Evolutionary conservation across 2,329 filamentous ascomycete species (phyloP).

Genomic region (Phaeosphaeriaceae sp.): DNA sequence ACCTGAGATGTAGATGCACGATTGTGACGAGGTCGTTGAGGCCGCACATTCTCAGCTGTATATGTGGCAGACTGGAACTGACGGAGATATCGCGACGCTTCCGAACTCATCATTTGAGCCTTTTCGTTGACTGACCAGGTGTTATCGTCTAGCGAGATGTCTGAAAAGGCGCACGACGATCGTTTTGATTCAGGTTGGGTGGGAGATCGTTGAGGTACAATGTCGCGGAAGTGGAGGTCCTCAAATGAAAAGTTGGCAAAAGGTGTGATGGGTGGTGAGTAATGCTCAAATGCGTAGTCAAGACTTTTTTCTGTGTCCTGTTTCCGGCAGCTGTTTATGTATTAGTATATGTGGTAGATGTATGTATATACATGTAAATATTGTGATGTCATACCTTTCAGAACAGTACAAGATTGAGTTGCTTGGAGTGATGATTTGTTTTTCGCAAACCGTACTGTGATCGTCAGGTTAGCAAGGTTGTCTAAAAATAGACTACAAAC

Average conservation of each 20-base stretch:
- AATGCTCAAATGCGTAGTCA: slow-evolving; percentile 35
- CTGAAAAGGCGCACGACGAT: slow-evolving; percentile 52
- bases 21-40: slow-evolving; percentile 42
- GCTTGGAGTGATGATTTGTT: slow-evolving; percentile 67
- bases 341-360: slow-evolving; percentile 1
- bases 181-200: slow-evolving; percentile 49
- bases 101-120: slow-evolving; percentile 39
- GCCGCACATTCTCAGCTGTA: slow-evolving; percentile 31
- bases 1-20: slow-evolving; percentile 45
- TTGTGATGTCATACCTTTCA: slow-evolving; percentile 57
- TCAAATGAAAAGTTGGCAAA: slow-evolving; percentile 48
- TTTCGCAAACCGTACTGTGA: slow-evolving; percentile 70
- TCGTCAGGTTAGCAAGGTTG: slow-evolving; percentile 10
- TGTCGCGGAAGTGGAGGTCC: slow-evolving; percentile 50
- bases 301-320: slow-evolving; percentile 52
- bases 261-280: slow-evolving; percentile 46
- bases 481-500: slow-evolving; percentile 17
- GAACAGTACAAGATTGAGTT: slow-evolving; percentile 69
- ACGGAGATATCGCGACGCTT: slow-evolving; percentile 51
- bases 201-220: slow-evolving; percentile 56
- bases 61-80: slow-evolving; percentile 46
- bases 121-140: slow-evolving; percentile 31
- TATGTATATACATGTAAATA: neutral
- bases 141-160: slow-evolving; percentile 49
- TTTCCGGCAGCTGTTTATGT: slow-evolving; percentile 51